These are phyloP conservation scores for Turritis glabra DNA, from an alignment of 345 rosid genomes.

Conservation along the genomic window DNA sequence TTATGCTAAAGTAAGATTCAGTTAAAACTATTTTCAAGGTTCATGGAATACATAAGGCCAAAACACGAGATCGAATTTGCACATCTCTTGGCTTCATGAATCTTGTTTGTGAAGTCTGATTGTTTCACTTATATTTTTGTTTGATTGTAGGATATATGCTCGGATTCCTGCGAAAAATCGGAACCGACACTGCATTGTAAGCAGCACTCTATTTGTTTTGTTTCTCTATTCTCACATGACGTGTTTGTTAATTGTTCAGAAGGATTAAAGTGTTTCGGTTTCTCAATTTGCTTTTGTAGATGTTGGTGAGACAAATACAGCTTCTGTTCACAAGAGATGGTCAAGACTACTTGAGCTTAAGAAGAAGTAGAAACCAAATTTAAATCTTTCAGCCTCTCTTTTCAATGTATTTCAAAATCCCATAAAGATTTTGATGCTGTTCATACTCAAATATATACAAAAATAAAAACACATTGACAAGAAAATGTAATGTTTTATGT, in stretches of 20 bases:
- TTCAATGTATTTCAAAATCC: conserved; percentile 3
- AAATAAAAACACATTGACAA: not conserved
- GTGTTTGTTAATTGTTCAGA: conserved; percentile 10
- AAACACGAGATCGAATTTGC: not conserved
- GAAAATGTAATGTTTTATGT: not conserved
- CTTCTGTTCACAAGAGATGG: conserved; percentile 77
- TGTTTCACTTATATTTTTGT: not conserved
- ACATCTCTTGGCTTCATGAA: not conserved
- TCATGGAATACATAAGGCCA: not conserved
- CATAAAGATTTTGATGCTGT: not conserved
- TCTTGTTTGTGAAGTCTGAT: not conserved
- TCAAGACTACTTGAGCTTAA: conserved; percentile 71
- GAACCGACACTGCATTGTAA: conserved; percentile 62
- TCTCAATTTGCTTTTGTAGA: conserved; percentile 41
- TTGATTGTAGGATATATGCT: conserved; percentile 63
- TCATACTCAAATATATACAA: conserved; percentile 4
- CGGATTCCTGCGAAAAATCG: conserved; percentile 68
- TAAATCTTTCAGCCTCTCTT: not conserved
- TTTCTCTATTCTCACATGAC: not conserved
- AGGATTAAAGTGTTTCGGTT: conserved; percentile 12
- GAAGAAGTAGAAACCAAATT: conserved; percentile 36
- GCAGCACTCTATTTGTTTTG: conserved; percentile 8
- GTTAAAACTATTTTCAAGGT: not conserved
- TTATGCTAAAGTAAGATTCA: conserved; percentile 47
- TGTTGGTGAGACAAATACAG: conserved; percentile 50